These are phyloP conservation scores for Jamesozyma lodderae DNA, from an alignment of 805 yeast species.

Conservation along the genomic window DNA sequence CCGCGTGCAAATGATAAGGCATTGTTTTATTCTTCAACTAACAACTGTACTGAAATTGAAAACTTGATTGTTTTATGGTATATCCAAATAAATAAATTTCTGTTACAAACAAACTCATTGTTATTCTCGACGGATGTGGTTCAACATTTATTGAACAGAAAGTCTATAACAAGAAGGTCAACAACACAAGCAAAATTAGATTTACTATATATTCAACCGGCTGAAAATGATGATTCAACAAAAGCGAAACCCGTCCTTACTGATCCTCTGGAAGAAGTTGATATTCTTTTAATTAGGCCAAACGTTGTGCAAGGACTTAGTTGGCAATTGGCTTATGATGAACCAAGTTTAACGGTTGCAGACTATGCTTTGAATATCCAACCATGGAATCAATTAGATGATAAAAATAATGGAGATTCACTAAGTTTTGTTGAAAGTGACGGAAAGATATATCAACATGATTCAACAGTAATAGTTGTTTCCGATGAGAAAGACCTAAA, in stretches of 20 bases:
- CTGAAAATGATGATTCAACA: neutral
- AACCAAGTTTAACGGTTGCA: slow-evolving; percentile 24
- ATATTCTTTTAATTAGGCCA: slow-evolving; percentile 24
- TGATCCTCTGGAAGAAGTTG: slow-evolving; percentile 17
- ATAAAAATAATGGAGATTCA: neutral
- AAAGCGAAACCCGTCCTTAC: neutral
- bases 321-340: slow-evolving; percentile 29
- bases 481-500: slow-evolving; percentile 9
- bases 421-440: neutral
- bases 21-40: no score
- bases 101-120: slow-evolving; percentile 20
- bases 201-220: neutral
- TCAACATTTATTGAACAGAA: slow-evolving; percentile 16
- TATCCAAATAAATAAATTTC: slow-evolving; percentile 17
- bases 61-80: slow-evolving; percentile 21
- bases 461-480: slow-evolving; percentile 8
- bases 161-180: slow-evolving; percentile 4
- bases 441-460: neutral
- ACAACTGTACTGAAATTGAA: slow-evolving; percentile 16
- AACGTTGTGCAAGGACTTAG: slow-evolving; percentile 11
- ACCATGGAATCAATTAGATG: slow-evolving; percentile 12
- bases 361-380: slow-evolving; percentile 22
- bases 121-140: slow-evolving; percentile 22
- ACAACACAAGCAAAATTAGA: neutral
- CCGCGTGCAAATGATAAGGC: neutral